phyloP scores from a whole-genome alignment of 2,329 filamentous ascomycete genomes.

The Diaporthe helianthi region DNA sequence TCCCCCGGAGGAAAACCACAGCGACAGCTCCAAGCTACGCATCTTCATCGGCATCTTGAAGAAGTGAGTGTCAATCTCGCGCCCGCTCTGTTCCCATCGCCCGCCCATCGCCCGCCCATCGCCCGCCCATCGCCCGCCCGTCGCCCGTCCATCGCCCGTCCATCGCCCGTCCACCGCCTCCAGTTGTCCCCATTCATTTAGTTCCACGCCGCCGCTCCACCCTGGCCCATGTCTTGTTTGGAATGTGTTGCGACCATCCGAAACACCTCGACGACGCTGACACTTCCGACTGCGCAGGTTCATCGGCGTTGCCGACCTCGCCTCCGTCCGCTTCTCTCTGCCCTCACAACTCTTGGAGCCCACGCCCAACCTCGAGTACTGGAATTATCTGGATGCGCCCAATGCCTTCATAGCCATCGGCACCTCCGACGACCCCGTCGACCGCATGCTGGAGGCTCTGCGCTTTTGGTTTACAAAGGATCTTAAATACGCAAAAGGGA shows the following conservation, averaged over 20 bases:
- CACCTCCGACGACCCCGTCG: constrained; percentile 87
- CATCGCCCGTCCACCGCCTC: too few species aligned
- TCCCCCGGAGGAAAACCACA: constrained; percentile 58
- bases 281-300: constrained; percentile 65
- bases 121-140: background rate
- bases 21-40: constrained; percentile 87
- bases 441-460: constrained; percentile 92
- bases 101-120: background rate
- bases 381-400: constrained; percentile 96
- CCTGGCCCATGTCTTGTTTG: background rate
- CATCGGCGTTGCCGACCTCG: constrained; percentile 94
- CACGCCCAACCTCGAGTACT: constrained; percentile 97
- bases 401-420: constrained; percentile 86
- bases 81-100: background rate
- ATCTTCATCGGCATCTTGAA: constrained; percentile 87
- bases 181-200: constrained; percentile 1
- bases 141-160: background rate
- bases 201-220: background rate
- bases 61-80: constrained; percentile 67
- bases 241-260: background rate
- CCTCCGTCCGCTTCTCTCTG: constrained; percentile 92
- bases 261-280: constrained; percentile 40
- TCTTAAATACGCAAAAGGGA: constrained; percentile 97
- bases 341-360: constrained; percentile 95
- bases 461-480: constrained; percentile 99